These are phyloP conservation scores for Diutina rugosa DNA, from an alignment of 1,139 yeast genomes.

Conservation along the genomic window DNA sequence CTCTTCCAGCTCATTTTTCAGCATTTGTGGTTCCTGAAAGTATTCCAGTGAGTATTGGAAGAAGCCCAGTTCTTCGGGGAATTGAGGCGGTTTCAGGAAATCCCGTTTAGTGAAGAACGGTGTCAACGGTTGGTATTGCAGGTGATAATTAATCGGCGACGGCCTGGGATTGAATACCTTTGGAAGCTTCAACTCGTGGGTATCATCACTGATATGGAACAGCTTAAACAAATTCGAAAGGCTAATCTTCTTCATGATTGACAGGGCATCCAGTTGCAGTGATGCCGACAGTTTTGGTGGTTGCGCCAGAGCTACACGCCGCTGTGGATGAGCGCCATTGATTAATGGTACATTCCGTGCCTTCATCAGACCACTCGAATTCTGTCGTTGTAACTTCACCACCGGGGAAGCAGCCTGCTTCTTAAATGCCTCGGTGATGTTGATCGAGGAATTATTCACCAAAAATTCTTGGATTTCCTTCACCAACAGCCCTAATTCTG, in stretches of 20 bases:
- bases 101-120: conserved; percentile 36
- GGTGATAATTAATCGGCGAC: conserved; percentile 32
- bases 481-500: conserved; percentile 54
- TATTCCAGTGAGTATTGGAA: conserved; percentile 85
- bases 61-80: conserved; percentile 63
- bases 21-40: conserved; percentile 94
- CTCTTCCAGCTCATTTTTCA: conserved; percentile 75
- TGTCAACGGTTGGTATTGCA: conserved; percentile 36
- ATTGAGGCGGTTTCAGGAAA: conserved; percentile 22
- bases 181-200: conserved; percentile 25
- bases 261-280: conserved; percentile 16
- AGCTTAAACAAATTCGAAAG: conserved; percentile 30
- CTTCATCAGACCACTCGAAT: not conserved
- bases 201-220: conserved; percentile 27
- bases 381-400: not conserved
- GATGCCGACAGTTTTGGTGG: not conserved
- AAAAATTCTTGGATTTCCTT: conserved; percentile 53
- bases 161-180: conserved; percentile 28
- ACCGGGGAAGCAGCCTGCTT: conserved; percentile 4
- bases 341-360: not conserved
- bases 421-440: conserved; percentile 27
- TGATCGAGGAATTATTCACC: conserved; percentile 35
- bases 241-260: conserved; percentile 26
- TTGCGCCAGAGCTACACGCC: not conserved
- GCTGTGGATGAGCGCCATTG: not conserved